Evolutionary conservation across 2,329 filamentous ascomycete species (phyloP), one percentile per base, ranked within the genome.

Genomic region (Sclerotinia trifoliorum): DNA sequence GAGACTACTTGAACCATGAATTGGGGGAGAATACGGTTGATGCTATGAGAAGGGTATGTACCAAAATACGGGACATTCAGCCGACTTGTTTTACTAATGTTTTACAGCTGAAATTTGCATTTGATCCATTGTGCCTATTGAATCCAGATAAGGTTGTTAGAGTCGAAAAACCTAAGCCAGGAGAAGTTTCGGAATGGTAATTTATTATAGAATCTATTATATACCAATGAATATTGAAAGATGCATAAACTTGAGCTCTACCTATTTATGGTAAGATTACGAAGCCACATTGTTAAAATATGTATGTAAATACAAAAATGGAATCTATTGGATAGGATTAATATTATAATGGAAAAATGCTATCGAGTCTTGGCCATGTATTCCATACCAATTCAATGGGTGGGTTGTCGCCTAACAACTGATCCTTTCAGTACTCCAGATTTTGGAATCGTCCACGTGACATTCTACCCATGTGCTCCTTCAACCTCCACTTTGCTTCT

Each of bases 1-100:
- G 92, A 73, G 92, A 95, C 77, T 94, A 94, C 76, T 83, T 96
- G 55, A 84, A 87, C 13, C 90, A 94, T 75, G 92, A 96, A 80
- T 81, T 95, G 52, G 91, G 92, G 17, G 82, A 87, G 77, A 82
- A 80, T 17, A 92, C 91, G 0, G 91, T 96, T 11, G 90, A 94
- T 80, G 83, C 90, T 29, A 96, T 96, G 92, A 86, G 92, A 79
- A 91, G 90, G 84, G 88, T 90, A 79, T 74, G 82, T 78, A 52
- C 26, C 26, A 32, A 57, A 60, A 35, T 2, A 26, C 55, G 26
- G 32, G 19, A 35, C 13, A 26, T 44, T 48, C 26, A 13, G 21
- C 35, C 21, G 2, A 6, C 42, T 26, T 15, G 46, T 61, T 46
- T 15, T 42, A 66, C 64, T 74, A 51, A 70, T 61, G 3, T 39